phyloP scores from a whole-genome alignment of 305 asterid species.

The Caryopteris hybrid region DNA sequence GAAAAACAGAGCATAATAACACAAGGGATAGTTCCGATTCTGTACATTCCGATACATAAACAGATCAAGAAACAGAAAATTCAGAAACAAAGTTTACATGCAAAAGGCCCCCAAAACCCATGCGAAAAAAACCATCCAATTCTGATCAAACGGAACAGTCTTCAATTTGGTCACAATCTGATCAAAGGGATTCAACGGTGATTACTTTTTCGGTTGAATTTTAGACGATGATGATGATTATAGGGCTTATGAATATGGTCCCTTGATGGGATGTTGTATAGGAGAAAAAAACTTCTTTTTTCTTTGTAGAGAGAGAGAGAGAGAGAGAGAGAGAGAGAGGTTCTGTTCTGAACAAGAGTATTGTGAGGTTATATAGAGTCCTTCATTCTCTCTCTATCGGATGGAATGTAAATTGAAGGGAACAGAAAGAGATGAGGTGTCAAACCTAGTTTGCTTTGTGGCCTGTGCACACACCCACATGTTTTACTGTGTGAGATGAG shows the following conservation, averaged over 20 bases:
- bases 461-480: constrained; percentile 14
- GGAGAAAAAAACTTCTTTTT: constrained; percentile 4
- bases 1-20: constrained; percentile 17
- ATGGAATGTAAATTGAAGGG: constrained; percentile 24
- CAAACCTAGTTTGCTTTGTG: constrained; percentile 27
- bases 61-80: constrained; percentile 35
- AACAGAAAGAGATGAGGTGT: constrained; percentile 34
- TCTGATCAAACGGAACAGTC: constrained; percentile 24
- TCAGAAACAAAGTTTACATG: constrained; percentile 42
- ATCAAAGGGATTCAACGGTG: constrained; percentile 22
- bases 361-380: constrained; percentile 23
- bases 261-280: constrained; percentile 27
- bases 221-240: constrained; percentile 22
- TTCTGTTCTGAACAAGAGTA: constrained; percentile 22
- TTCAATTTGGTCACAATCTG: constrained; percentile 28
- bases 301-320: constrained; percentile 3
- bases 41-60: constrained; percentile 36
- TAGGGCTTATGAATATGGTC: constrained; percentile 21
- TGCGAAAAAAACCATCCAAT: constrained; percentile 17
- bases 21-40: constrained; percentile 6
- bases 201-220: constrained; percentile 18
- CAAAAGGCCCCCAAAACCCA: constrained; percentile 64
- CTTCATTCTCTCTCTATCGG: constrained; percentile 29
- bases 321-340: constrained; percentile 12
- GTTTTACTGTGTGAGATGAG: constrained; percentile 18